These are phyloP conservation scores for Pisolithus thermaeus DNA, from an alignment of 1,284 basidiomycete genomes.

Conservation along the genomic window DNA sequence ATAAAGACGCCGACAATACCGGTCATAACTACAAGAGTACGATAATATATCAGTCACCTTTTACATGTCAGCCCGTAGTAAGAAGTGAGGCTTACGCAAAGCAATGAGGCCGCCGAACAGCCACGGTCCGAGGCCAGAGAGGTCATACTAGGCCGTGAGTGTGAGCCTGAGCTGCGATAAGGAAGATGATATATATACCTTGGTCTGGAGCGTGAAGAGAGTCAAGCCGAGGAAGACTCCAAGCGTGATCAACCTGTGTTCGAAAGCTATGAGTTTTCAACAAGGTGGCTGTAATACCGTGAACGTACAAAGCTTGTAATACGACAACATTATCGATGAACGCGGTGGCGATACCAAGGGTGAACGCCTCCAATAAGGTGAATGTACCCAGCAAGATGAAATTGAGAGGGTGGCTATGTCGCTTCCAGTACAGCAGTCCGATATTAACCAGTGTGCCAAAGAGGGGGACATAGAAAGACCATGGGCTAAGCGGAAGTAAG, in stretches of 20 bases:
- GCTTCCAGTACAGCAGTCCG: slow-evolving; percentile 80
- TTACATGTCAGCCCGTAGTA: neutral
- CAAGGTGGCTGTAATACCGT: neutral
- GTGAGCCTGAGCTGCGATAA: neutral
- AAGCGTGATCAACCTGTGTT: slow-evolving; percentile 66
- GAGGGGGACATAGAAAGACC: slow-evolving; percentile 72
- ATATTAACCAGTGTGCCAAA: slow-evolving; percentile 73
- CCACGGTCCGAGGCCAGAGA: slow-evolving; percentile 80
- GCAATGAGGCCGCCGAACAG: slow-evolving; percentile 74
- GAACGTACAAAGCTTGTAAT: slow-evolving; percentile 74
- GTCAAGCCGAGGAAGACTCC: slow-evolving; percentile 86
- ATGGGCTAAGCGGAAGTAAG: slow-evolving; percentile 41
- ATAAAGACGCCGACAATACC: slow-evolving; percentile 76
- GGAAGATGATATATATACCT: slow-evolving; percentile 36
- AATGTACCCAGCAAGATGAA: slow-evolving; percentile 73
- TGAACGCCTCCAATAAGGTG: slow-evolving; percentile 75
- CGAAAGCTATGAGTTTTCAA: slow-evolving; percentile 11
- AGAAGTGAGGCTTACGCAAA: slow-evolving; percentile 42
- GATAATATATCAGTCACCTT: slow-evolving; percentile 5
- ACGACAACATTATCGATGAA: slow-evolving; percentile 75
- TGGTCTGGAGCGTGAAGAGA: slow-evolving; percentile 81
- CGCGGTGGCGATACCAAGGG: slow-evolving; percentile 71
- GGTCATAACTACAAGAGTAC: slow-evolving; percentile 51
- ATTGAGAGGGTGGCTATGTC: slow-evolving; percentile 81
- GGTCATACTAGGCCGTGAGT: slow-evolving; percentile 62